Evolutionary conservation across 23 red algal genomes (phyloP), one percentile per base, ranked within the genome.

Genomic region (Pyropia yezoensis): DNA sequence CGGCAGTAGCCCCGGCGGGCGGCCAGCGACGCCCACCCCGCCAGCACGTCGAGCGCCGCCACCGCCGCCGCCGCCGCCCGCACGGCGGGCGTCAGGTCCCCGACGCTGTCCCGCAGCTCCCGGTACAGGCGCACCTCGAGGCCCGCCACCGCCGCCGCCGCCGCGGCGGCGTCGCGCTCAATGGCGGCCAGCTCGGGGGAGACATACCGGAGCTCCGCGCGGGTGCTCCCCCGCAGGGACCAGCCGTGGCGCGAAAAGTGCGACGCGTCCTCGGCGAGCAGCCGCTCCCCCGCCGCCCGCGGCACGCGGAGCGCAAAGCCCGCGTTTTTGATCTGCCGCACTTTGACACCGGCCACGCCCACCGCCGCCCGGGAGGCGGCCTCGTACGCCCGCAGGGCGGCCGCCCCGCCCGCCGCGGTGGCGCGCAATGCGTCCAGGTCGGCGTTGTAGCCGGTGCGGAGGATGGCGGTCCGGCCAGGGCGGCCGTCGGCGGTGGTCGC

Each of bases 21-120:
- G 2, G 92, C 80, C 0, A 96, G 29, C 50, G 81, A 57, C 21
- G 92, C 92, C 54, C 90, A 96, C 19, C 81, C 77, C 47, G 68
- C 51, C 52, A 96, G 69, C 9, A 96, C 92, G 71, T 96, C 92
- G 61, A 96, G 63, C 29, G 67, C 57, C 51, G 92, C 92, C 29
- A 96, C 57, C 29, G 64, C 55, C 29, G 34, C 18, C 5, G 69
- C 71, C 3, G 90, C 18, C 15, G 18, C 54, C 15, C 83, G 77
- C 62, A 85, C 51, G 13, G 54, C 30, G 9, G 73, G 71, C 27
- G 82, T 67, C 32, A 49, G 67, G 22, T 68, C 69, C 17, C 28
- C 85, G 19, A 90, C 29, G 18, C 56, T 39, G 17, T 73, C 54
- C 45, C 62, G 69, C 60, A 90, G 74, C 20, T 69, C 59, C 23